Percentiles rank a stretch among this genome's conserved stretches.
These are phyloP conservation scores for Dorcoceras hygrometricum DNA, from an alignment of 257 asterid genomes.

Conservation along the genomic window DNA sequence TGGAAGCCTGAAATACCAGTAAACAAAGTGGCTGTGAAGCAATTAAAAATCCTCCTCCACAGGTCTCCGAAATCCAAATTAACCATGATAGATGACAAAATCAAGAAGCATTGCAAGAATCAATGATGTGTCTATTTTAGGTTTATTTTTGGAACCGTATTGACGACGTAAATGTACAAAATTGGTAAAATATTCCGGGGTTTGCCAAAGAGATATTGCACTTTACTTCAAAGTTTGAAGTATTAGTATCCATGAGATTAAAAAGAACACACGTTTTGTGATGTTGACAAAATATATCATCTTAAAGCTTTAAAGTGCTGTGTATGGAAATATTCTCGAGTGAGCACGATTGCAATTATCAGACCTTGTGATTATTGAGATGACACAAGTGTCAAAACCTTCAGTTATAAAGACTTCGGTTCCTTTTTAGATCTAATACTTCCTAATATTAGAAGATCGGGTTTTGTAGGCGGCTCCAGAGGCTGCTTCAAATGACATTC, in stretches of 20 bases:
- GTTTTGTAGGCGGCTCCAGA: conserved; percentile 2
- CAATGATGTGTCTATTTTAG: background rate
- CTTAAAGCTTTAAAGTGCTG: background rate
- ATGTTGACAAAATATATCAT: background rate
- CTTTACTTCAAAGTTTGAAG: background rate
- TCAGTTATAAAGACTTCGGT: background rate
- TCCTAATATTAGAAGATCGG: conserved; percentile 3
- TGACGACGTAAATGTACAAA: no score
- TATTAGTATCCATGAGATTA: background rate
- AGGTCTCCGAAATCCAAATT: background rate
- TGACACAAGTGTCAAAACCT: background rate
- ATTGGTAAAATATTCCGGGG: background rate
- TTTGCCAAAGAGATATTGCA: background rate
- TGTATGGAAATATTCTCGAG: background rate
- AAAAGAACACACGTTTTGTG: background rate
- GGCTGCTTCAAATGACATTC: conserved; percentile 7
- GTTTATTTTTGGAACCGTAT: no score
- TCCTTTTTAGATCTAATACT: background rate
- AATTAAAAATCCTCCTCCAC: background rate
- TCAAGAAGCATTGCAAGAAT: background rate
- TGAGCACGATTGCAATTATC: no score
- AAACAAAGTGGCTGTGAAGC: background rate
- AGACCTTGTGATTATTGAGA: background rate
- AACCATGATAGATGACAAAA: background rate
- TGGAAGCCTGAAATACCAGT: background rate